Evolutionary conservation across 441 rosid species (phyloP).

Genomic region (Metrosideros polymorpha): DNA sequence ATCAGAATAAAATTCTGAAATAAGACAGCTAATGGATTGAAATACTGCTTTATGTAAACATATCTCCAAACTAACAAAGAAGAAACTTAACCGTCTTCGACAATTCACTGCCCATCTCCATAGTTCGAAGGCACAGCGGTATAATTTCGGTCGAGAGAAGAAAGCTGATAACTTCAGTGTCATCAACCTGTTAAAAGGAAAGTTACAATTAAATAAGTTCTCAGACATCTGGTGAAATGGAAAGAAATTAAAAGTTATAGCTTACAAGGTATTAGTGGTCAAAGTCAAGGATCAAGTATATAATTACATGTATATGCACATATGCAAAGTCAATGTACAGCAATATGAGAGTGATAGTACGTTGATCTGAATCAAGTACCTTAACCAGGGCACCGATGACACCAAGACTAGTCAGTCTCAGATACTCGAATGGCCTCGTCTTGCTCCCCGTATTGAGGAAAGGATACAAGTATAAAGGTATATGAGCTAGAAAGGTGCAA

Average conservation of each 20-base stretch:
- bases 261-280: background rate
- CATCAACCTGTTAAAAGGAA: constrained; percentile 67
- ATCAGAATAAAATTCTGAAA: background rate
- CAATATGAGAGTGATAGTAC: background rate
- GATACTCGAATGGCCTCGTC: constrained; percentile 93
- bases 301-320: background rate
- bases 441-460: constrained; percentile 96
- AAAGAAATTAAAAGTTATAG: background rate
- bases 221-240: background rate
- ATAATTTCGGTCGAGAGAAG: constrained; percentile 95
- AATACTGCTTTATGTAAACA: background rate
- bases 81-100: constrained; percentile 79
- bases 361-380: constrained; percentile 30
- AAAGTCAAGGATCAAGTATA: background rate
- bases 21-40: background rate
- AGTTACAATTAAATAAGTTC: background rate
- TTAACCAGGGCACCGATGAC: constrained; percentile 98
- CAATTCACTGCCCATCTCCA: constrained; percentile 99
- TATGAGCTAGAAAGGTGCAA: constrained; percentile 63
- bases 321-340: background rate
- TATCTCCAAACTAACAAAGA: background rate
- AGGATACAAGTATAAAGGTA: constrained; percentile 90
- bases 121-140: constrained; percentile 89
- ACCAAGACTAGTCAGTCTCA: constrained; percentile 96
- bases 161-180: constrained; percentile 95